Evolutionary conservation across 1,139 yeast genomes (phyloP), one percentile per base, ranked within the genome.

Genomic region (Pichia sp.): DNA sequence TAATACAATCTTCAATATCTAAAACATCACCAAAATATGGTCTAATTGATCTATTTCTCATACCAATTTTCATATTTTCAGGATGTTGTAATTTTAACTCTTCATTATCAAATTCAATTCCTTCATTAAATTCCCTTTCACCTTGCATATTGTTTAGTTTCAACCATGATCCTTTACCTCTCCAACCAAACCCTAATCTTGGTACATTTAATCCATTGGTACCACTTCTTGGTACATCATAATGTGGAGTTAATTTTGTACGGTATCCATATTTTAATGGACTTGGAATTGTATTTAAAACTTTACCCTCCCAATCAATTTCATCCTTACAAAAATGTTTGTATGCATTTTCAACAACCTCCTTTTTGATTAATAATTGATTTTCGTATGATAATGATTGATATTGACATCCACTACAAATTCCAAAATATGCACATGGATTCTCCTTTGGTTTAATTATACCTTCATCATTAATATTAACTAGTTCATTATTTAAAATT

Each of bases 241-340:
- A 93, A 72, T 93, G 99, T 5, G 99, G 99, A 0, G 99, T 93
- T 49, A 93, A 76, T 65, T 93, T 93, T 0, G 99, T 93, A 66
- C 99, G 75, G 70, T 93, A 93, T 45, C 76, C 75, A 65, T 78
- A 87, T 60, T 83, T 77, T 55, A 81, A 70, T 5, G 99, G 99
- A 4, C 96, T 87, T 5, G 86, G 81, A 46, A 87, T 82, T 0
- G 98, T 91, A 3, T 73, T 70, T 13, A 75, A 75, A 34, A 93
- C 73, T 11, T 64, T 72, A 19, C 54, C 58, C 3, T 45, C 43
- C 56, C 58, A 55, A 16, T 54, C 46, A 18, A 50, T 41, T 27
- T 49, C 50, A 19, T 55, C 47, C 14, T 46, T 47, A 38, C 56
- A 56, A 67, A 88, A 84, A 66, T 76, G 86, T 58, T 80, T 79